phyloP scores from a whole-genome alignment of 768 basidiomycete species.

The Lactifluus volemus region DNA sequence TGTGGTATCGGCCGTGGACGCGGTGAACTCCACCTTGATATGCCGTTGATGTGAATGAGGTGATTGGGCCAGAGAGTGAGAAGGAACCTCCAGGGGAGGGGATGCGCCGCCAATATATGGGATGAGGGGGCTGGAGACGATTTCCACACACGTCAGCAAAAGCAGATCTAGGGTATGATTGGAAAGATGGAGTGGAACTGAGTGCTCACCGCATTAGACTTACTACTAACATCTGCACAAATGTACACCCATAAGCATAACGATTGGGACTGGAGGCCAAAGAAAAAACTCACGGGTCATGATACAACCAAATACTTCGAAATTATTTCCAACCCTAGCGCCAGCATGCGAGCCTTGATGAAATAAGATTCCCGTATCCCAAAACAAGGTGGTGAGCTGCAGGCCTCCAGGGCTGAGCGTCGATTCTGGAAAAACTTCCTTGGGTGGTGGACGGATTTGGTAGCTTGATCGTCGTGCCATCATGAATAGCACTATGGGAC shows the following conservation, averaged over 20 bases:
- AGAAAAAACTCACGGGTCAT: slow-evolving; percentile 10
- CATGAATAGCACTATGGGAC: background rate
- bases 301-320: slow-evolving; percentile 17
- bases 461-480: slow-evolving; percentile 15
- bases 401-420: slow-evolving; percentile 16
- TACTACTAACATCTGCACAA: slow-evolving; percentile 5
- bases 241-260: background rate
- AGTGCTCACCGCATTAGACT: slow-evolving; percentile 6
- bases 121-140: slow-evolving; percentile 5
- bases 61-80: slow-evolving; percentile 7
- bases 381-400: slow-evolving; percentile 18
- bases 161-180: background rate
- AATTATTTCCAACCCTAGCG: slow-evolving; percentile 13
- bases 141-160: background rate
- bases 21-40: slow-evolving; percentile 7
- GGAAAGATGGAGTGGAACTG: background rate
- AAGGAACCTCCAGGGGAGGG: slow-evolving; percentile 13
- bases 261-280: background rate
- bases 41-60: slow-evolving; percentile 2
- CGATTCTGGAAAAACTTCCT: slow-evolving; percentile 20
- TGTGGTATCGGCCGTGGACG: background rate
- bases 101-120: slow-evolving; percentile 12
- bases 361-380: slow-evolving; percentile 16
- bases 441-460: slow-evolving; percentile 16
- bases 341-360: slow-evolving; percentile 16